Base-by-base conservation (phyloP, 805 yeast genomes). In the Yarrowia bubula region DNA sequence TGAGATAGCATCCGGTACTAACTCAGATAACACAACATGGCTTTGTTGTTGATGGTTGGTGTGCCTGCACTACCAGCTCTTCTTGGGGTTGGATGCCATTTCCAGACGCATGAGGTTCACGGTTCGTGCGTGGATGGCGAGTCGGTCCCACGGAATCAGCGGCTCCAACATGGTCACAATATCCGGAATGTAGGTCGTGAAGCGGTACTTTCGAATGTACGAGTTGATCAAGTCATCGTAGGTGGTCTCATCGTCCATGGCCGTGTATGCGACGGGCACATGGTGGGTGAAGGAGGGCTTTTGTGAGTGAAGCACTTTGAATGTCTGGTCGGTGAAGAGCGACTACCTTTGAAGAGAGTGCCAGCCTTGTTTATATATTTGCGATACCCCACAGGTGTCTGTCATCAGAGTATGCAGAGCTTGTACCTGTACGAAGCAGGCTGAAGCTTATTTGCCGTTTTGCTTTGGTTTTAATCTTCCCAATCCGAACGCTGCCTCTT, bases 81-180 rank as follows among this genome's bases (percentile, higher is more conserved):
- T 55, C 43, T 28, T 18, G 37, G 61, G 61, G 14, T 55, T 55
- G 14, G 47, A 39, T 4, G 46, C 61, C 61, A 55, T 41, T 31
- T 55, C 61, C 13, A 55, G 31, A 39, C 61, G 31, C 61, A 55
- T 55, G 47, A 55, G 47, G 18, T 55, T 55, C 17, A 55, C 61
- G 3, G 61, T 55, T 31, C 61, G 35, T 2, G 42, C 33, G 38
- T 55, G 61, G 31, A 55, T 55, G n/a, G 47, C 38, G 4, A 55
- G 47, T n/a, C 61, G 46, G 39, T 55, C 61, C 61, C 61, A 55
- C 8, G 61, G 61, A 17, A 55, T 55, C 13, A 31, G 61, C 1
- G 61, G 61, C 31, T 55, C 61, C 47, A 55, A 10, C 61, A 55
- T 55, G 61, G 61, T 55, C 22, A 55, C 61, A 41, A 55, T 55